Conservation (phyloP, 306 rosid species). For the Ochetophila trinervis region DNA sequence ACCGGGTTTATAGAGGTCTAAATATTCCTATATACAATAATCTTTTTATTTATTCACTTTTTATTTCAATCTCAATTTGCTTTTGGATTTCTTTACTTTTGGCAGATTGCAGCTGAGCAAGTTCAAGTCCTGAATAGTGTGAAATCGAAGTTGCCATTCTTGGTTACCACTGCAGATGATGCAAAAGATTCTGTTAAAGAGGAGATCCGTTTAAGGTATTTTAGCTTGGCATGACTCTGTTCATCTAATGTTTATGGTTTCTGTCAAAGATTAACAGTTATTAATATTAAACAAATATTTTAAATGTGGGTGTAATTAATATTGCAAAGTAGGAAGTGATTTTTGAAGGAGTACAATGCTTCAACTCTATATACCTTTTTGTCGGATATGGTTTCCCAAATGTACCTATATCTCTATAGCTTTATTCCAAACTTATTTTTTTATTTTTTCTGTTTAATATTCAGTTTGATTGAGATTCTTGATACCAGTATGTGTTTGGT, state of each 20-base stretch:
- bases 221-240: neutral
- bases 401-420: too few species aligned
- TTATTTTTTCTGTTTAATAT: too few species aligned
- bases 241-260: neutral
- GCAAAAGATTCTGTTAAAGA: conserved; percentile 82
- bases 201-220: conserved; percentile 87
- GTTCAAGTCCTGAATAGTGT: conserved; percentile 79
- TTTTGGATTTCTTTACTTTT: conserved; percentile 14
- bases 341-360: too few species aligned
- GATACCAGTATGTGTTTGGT: neutral
- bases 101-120: conserved; percentile 73
- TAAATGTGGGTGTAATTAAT: too few species aligned
- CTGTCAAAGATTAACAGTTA: neutral
- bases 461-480: too few species aligned
- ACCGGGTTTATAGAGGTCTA: conserved; percentile 80
- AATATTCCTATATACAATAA: neutral
- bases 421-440: too few species aligned
- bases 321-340: too few species aligned
- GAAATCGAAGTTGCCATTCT: conserved; percentile 72
- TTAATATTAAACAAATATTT: too few species aligned
- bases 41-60: neutral
- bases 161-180: conserved; percentile 75
- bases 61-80: neutral
- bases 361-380: too few species aligned
- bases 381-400: too few species aligned